Evolutionary conservation across 2,329 filamentous ascomycete genomes (phyloP), one percentile per base, ranked within the genome.

Genomic region (Massarina eburnea): DNA sequence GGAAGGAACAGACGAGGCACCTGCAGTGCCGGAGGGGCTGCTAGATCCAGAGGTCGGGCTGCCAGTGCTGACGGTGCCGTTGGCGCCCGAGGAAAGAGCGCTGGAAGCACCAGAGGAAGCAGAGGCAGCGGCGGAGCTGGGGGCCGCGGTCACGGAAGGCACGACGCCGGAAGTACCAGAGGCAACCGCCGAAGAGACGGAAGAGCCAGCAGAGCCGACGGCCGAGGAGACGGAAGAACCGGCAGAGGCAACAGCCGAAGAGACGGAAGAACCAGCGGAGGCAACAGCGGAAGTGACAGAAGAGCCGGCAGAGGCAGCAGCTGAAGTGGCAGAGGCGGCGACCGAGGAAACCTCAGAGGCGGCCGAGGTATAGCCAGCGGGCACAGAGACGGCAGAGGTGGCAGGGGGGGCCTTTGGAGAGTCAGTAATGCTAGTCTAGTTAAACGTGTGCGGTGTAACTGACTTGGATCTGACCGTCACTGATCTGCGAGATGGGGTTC

Each of bases 401-500:
- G 58, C 57, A 45, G 57, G 52, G 47, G 61, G 51, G 52, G 54
- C 45, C 45, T 48, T 9, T 3, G 21, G 2, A 18, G 6, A 6
- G 34, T 37, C 34, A 37, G 34, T 22, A 18, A 34, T 26, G 14
- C 6, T 8, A 10, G 35, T 5, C 19, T 20, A 20, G 18, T 3
- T 20, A 29, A 30, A 21, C 3, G 15, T 12, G 24, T 4, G 21
- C 6, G 27, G 19, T 9, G 34, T n/a, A 30, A 39, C 45, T 17
- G 30, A 44, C 67, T 58, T 70, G 67, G 52, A 69, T 66, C 63
- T 70, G 67, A 37, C 67, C 67, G 45, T 70, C 67, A 45, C 52
- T 54, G 55, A 70, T 70, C 61, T 70, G 66, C 42, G 62, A 58
- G 60, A 70, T 69, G 49, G 64, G 58, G 46, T 62, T 51, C 60